Conservation (phyloP, 2,329 filamentous ascomycete species). For the Alternaria longipes region DNA sequence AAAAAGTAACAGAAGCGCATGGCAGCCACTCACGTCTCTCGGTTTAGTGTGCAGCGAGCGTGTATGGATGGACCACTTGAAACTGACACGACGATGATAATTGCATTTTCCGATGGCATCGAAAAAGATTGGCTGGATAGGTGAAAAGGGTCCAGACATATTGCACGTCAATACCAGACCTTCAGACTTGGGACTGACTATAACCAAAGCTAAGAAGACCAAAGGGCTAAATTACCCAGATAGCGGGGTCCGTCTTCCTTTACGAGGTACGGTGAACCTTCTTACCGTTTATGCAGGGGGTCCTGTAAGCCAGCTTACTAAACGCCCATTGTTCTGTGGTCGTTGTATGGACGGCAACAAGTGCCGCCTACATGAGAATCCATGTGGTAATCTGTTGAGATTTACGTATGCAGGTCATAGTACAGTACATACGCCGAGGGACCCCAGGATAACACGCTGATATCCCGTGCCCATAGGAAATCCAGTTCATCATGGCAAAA, state of each 20-base stretch:
- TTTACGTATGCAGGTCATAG: constrained; percentile 3
- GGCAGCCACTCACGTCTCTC: constrained; percentile 8
- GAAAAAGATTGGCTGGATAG: background rate
- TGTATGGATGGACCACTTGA: constrained; percentile 7
- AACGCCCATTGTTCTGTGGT: background rate
- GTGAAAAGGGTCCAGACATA: constrained; percentile 11
- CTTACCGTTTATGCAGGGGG: constrained; percentile 3
- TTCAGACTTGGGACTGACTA: background rate
- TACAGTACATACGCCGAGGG: constrained; percentile 4
- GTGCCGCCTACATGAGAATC: background rate
- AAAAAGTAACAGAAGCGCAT: background rate
- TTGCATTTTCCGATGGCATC: constrained; percentile 1
- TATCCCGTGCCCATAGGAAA: background rate
- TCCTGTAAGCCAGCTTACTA: constrained; percentile 6
- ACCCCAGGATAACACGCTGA: background rate
- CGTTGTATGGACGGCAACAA: background rate
- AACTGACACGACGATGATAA: background rate
- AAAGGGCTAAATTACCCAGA: constrained; percentile 1
- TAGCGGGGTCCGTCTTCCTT: background rate
- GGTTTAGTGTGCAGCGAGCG: background rate
- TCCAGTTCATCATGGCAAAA: background rate
- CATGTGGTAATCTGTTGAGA: constrained; percentile 6
- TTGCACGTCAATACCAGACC: constrained; percentile 9
- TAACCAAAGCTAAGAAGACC: background rate
- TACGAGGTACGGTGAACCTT: background rate